Conservation (phyloP, 345 rosid genomes). For the Odontarrhena argentea region DNA sequence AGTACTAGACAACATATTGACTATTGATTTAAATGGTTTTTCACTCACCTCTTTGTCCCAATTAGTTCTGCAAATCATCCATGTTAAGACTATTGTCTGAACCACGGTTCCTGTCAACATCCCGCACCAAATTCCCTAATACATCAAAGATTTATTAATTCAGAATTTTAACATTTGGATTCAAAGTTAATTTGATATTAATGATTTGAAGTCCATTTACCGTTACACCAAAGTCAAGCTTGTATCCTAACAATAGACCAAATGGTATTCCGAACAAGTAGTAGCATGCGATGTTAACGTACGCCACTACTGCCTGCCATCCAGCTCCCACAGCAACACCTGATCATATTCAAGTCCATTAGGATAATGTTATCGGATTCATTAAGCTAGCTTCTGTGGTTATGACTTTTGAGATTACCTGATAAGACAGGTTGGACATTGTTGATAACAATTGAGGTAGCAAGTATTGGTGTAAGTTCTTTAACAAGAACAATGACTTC, state of each 20-base stretch:
- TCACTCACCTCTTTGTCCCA: slow-evolving; percentile 67
- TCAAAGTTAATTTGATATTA: background rate
- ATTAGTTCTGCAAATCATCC: slow-evolving; percentile 65
- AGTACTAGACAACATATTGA: background rate
- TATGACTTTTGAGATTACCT: slow-evolving; percentile 45
- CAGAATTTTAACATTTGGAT: background rate
- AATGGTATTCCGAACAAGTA: slow-evolving; percentile 70
- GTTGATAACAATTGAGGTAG: slow-evolving; percentile 65
- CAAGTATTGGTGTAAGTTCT: slow-evolving; percentile 73
- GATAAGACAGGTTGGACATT: slow-evolving; percentile 90
- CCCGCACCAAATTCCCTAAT: slow-evolving; percentile 78
- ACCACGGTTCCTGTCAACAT: slow-evolving; percentile 67
- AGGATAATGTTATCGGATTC: background rate
- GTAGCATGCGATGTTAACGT: slow-evolving; percentile 75
- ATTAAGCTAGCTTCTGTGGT: no score
- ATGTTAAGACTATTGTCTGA: slow-evolving; percentile 57
- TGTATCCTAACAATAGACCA: slow-evolving; percentile 66
- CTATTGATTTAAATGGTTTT: background rate
- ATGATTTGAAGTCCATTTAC: slow-evolving; percentile 37
- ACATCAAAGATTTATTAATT: background rate
- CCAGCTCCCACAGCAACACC: slow-evolving; percentile 80
- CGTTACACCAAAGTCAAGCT: slow-evolving; percentile 53
- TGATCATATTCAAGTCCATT: slow-evolving; percentile 19
- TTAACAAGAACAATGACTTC: slow-evolving; percentile 55
- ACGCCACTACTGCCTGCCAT: slow-evolving; percentile 79